Evolutionary conservation across 306 rosid genomes (phyloP).

Genomic region (Quercus wislizeni): DNA sequence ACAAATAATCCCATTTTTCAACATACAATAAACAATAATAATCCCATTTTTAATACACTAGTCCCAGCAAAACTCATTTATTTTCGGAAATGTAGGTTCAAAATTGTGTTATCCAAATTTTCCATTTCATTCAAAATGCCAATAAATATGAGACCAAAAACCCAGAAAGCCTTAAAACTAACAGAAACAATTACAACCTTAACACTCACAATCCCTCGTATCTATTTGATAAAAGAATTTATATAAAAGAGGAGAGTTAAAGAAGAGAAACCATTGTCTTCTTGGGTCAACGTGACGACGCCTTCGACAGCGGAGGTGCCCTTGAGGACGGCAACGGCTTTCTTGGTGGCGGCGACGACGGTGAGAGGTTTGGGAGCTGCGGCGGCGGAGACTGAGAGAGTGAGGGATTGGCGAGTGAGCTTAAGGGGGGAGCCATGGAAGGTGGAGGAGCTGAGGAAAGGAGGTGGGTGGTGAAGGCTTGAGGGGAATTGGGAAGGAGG

Average conservation of each 20-base stretch:
- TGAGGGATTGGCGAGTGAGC: slow-evolving; percentile 33
- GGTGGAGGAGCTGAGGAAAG: slow-evolving; percentile 32
- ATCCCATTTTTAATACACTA: background rate
- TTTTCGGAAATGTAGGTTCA: background rate
- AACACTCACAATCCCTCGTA: background rate
- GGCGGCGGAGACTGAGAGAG: slow-evolving; percentile 36
- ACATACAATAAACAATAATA: background rate
- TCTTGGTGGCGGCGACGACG: slow-evolving; percentile 56
- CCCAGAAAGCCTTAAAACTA: background rate
- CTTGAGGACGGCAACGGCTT: slow-evolving; percentile 73
- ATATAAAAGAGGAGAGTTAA: background rate
- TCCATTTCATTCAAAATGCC: background rate
- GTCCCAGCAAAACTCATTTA: background rate
- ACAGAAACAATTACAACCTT: background rate
- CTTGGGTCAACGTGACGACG: slow-evolving; percentile 58
- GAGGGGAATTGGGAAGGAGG: slow-evolving; percentile 19
- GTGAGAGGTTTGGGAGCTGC: slow-evolving; percentile 47
- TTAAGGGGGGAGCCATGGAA: slow-evolving; percentile 58
- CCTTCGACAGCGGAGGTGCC: slow-evolving; percentile 65
- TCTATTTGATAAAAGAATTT: background rate
- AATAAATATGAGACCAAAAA: background rate
- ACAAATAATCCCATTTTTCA: background rate
- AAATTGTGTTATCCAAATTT: background rate
- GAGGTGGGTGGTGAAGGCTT: slow-evolving; percentile 18
- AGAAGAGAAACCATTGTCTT: slow-evolving; percentile 40